Evolutionary conservation across 225 moss, liverwort and hornwort species (phyloP), one percentile per base, ranked within the genome.

Genomic region (Physcomitrium patens): DNA sequence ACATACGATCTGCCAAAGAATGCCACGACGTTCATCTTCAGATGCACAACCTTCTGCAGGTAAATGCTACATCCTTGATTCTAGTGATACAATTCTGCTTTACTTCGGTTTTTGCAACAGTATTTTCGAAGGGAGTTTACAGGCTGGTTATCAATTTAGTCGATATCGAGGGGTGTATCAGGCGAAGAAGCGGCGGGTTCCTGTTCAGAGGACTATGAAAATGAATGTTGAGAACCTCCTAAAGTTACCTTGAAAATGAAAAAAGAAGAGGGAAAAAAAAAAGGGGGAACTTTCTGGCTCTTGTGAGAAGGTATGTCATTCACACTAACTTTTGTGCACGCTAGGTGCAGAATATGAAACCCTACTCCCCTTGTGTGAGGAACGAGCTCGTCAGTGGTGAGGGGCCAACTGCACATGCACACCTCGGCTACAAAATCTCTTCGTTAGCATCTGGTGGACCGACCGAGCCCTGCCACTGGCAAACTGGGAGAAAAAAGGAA

Each of bases 1-100:
- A 66, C 56, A 31, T 74, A 8, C 63, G 56, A 47, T 73, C 76
- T n/a, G n/a, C n/a, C 43, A 76, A 76, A 78, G 80, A 77, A 67
- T 50, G 63, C 57, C 63, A 51, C 22, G 82, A 88, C 49, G 73
- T 68, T 64, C 76, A 79, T 85, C 85, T 88, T 78, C 88, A 83
- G 63, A 81, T 88, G 81, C 81, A 83, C 70, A 85, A 71, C 50
- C 66, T 78, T 68, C 80, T 69, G 68, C 88, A 81, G 78, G 78
- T 80, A 67, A 73, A 80, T 74, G 78, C 75, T 57, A 65, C 9
- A 46, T 63, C 16, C 52, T 72, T 68, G 23, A 54, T 13, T 49
- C 13, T 47, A 24, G 37, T 12, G n/a, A 28, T 67, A 42, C 55
- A 28, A 61, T 76, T 14, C 71, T 45, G 53, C 43, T 44, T 71